phyloP scores from a whole-genome alignment of 495 filamentous ascomycete species.

The Oidiodendron maius region DNA sequence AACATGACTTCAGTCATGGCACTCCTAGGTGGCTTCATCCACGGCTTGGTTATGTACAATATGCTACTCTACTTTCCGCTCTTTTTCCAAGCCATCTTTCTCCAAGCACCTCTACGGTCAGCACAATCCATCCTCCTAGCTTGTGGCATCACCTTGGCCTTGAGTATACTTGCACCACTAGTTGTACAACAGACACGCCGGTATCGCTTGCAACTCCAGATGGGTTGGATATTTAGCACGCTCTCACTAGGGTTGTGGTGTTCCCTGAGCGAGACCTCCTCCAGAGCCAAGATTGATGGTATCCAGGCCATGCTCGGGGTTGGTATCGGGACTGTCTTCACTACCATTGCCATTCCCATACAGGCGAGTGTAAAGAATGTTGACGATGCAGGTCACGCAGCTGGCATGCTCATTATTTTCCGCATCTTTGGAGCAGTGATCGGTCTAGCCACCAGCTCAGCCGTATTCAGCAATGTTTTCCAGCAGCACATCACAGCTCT shows the following conservation, averaged over 20 bases:
- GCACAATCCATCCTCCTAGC: conserved; percentile 55
- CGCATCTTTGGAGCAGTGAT: conserved; percentile 42
- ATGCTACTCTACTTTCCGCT: conserved; percentile 60
- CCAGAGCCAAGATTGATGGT: conserved; percentile 38
- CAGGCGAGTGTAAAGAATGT: conserved; percentile 12
- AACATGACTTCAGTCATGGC: conserved; percentile 30
- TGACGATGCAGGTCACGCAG: conserved; percentile 32
- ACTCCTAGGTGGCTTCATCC: conserved; percentile 40
- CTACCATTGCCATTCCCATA: background rate
- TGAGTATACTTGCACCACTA: conserved; percentile 37
- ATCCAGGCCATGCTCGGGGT: conserved; percentile 42
- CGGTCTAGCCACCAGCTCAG: conserved; percentile 40
- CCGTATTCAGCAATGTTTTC: conserved; percentile 42
- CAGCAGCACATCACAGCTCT: background rate
- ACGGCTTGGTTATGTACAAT: conserved; percentile 36
- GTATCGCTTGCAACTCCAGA: conserved; percentile 42
- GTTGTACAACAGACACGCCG: conserved; percentile 35
- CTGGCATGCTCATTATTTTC: conserved; percentile 37
- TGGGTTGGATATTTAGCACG: conserved; percentile 43
- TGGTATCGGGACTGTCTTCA: conserved; percentile 44
- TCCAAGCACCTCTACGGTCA: conserved; percentile 43
- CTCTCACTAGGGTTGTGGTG: conserved; percentile 41
- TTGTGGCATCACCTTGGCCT: conserved; percentile 37
- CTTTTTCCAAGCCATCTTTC: conserved; percentile 59
- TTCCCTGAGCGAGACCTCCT: conserved; percentile 38